Percentiles rank a stretch among this genome's conserved stretches.
phyloP scores from a whole-genome alignment of 1,284 basidiomycete genomes.

The Moniliophthora roreri region DNA sequence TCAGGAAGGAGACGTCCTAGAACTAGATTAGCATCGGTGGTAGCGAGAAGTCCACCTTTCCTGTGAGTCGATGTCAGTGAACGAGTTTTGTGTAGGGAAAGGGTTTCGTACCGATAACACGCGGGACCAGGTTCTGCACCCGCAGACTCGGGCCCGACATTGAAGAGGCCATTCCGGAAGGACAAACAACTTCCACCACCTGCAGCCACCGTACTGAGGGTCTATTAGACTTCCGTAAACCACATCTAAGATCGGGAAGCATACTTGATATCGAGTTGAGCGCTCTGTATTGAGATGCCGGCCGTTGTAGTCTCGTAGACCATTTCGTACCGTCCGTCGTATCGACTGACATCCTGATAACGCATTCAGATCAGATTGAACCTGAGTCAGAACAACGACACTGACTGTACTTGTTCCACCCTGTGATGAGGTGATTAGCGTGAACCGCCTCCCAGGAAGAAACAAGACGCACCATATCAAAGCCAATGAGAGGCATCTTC shows the following conservation, averaged over 20 bases:
- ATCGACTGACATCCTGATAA: slow-evolving; percentile 9
- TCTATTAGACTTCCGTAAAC: too few relatives aligned
- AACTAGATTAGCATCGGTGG: slow-evolving; percentile 75
- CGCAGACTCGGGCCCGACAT: slow-evolving; percentile 7
- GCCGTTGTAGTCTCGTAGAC: slow-evolving; percentile 7
- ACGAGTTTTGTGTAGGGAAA: background rate
- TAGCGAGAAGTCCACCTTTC: background rate
- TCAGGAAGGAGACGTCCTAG: slow-evolving; percentile 71
- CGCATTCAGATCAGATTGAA: background rate
- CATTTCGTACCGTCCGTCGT: slow-evolving; percentile 4
- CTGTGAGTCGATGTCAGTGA: too few relatives aligned
- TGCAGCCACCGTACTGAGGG: slow-evolving; percentile 1
- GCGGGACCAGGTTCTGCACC: background rate
- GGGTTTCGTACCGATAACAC: slow-evolving; percentile 3
- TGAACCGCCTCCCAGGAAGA: too few relatives aligned
- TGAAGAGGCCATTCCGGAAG: slow-evolving; percentile 8
- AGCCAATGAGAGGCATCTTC: background rate
- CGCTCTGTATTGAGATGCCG: slow-evolving; percentile 5
- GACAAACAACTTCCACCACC: slow-evolving; percentile 8
- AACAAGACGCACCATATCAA: slow-evolving; percentile 5
- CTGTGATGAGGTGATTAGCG: background rate
- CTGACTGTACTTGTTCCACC: too few relatives aligned
- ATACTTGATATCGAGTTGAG: slow-evolving; percentile 4
- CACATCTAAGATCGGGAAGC: too few relatives aligned
- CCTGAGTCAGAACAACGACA: background rate